Conservation (phyloP, 2,329 filamentous ascomycete species). For the Moelleriella libera region DNA sequence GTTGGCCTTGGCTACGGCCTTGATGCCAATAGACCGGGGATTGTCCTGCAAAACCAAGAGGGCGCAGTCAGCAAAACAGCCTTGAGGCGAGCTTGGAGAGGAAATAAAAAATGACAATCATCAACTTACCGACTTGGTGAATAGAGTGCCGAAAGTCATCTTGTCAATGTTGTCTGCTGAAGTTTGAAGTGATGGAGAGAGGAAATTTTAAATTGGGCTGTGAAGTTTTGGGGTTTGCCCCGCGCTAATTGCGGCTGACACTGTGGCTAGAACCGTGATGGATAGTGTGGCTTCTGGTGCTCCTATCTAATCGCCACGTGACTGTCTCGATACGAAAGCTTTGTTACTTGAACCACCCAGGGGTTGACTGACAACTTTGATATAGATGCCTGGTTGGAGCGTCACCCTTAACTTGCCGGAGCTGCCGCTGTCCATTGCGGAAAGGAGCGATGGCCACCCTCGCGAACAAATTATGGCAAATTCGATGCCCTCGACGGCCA, state of each 20-base stretch:
- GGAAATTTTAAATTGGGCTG: constrained; percentile 5
- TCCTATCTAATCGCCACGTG: constrained; percentile 11
- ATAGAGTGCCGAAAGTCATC: constrained; percentile 97
- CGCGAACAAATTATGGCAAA: constrained; percentile 18
- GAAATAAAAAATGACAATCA: neutral
- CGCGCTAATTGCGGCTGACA: constrained; percentile 12
- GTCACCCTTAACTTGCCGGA: neutral
- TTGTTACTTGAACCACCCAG: no score
- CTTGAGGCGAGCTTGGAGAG: constrained; percentile 6
- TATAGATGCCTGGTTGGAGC: no score
- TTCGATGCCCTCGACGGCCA: constrained; percentile 19
- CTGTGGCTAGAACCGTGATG: no score
- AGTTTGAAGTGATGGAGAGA: constrained; percentile 7
- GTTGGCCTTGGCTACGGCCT: constrained; percentile 95
- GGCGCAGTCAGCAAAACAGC: neutral
- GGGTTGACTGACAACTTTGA: no score
- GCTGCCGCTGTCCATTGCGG: neutral
- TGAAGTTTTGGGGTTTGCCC: constrained; percentile 16
- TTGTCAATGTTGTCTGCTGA: constrained; percentile 27
- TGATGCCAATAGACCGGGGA: constrained; percentile 76
- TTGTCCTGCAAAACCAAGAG: constrained; percentile 47
- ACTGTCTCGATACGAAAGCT: neutral
- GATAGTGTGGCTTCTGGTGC: no score
- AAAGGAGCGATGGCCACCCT: constrained; percentile 18
- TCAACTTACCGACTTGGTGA: constrained; percentile 60